Conservation (phyloP, 1,284 basidiomycete species). For the Pseudozyma flocculosa region DNA sequence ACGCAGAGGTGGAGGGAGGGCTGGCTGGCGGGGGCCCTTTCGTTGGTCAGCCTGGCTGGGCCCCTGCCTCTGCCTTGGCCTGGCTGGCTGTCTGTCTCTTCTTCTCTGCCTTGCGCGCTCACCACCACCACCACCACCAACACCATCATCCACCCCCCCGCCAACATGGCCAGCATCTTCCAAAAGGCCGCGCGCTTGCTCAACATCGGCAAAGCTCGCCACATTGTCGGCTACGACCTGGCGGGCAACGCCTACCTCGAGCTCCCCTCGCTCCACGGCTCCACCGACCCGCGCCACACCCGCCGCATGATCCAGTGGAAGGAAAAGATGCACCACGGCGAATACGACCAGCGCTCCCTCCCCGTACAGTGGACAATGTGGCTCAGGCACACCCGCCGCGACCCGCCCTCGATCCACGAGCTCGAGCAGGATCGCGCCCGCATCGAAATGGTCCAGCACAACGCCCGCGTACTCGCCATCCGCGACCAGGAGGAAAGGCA, state of each 20-base stretch:
- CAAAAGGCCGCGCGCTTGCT: constrained; percentile 22
- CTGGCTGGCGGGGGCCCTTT: no score
- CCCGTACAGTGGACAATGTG: constrained; percentile 55
- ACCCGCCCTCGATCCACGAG: constrained; percentile 43
- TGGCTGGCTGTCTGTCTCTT: no score
- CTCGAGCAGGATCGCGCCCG: constrained; percentile 13
- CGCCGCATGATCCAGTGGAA: constrained; percentile 37
- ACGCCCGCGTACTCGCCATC: constrained; percentile 15
- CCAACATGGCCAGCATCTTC: constrained; percentile 8
- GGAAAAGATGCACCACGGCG: constrained; percentile 30
- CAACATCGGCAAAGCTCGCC: constrained; percentile 36
- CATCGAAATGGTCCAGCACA: constrained; percentile 18
- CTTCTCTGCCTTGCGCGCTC: no score
- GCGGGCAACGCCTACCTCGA: constrained; percentile 48
- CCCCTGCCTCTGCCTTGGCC: no score
- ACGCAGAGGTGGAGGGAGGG: no score
- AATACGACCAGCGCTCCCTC: constrained; percentile 48
- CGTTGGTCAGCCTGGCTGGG: no score
- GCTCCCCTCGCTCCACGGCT: constrained; percentile 41
- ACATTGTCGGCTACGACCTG: constrained; percentile 48
- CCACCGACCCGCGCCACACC: constrained; percentile 42
- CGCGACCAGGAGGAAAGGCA: constrained; percentile 10
- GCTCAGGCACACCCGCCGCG: constrained; percentile 48
- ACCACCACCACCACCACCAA: constrained; percentile 4
- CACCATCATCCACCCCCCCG: not conserved